Percentiles rank a stretch among this genome's conserved stretches.
Conservation (phyloP, 192 early-diverging fungal species). For the Linnemannia elongata region DNA sequence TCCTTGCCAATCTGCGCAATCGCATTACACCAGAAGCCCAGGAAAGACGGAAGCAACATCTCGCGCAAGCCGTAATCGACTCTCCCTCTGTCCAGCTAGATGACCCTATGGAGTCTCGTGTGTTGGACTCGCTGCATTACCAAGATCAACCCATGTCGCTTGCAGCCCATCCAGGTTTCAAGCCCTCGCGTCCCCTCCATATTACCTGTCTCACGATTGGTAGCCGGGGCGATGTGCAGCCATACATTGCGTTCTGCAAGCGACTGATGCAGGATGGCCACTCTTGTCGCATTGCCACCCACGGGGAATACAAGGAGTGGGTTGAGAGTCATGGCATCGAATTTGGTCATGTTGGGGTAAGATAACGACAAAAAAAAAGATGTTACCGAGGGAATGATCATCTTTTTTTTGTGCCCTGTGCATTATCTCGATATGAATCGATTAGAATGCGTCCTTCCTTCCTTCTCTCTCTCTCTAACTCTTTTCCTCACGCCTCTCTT, state of each 20-base stretch:
- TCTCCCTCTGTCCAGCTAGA: slow-evolving; percentile 30
- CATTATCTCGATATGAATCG: not conserved
- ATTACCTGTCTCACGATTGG: slow-evolving; percentile 78
- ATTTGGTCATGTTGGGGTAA: slow-evolving; percentile 71
- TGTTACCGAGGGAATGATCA: not conserved
- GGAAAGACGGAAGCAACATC: slow-evolving; percentile 10
- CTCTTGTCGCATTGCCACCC: slow-evolving; percentile 73
- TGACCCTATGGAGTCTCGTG: slow-evolving; percentile 27
- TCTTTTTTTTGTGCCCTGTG: not conserved
- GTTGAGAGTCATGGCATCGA: slow-evolving; percentile 73
- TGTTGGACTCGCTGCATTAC: slow-evolving; percentile 16
- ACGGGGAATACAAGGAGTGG: slow-evolving; percentile 72
- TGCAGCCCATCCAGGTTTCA: slow-evolving; percentile 30
- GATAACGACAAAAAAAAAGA: slow-evolving; percentile 39
- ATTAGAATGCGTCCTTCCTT: too few species aligned
- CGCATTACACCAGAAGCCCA: slow-evolving; percentile 24
- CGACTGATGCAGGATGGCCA: slow-evolving; percentile 71
- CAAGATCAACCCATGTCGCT: slow-evolving; percentile 20
- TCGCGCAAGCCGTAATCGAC: slow-evolving; percentile 20
- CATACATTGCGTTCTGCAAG: slow-evolving; percentile 75
- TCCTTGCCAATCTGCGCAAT: slow-evolving; percentile 13
- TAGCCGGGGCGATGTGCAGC: slow-evolving; percentile 80
- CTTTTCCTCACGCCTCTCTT: not conserved
- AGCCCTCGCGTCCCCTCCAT: slow-evolving; percentile 61
- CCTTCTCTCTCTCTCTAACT: too few species aligned